These are phyloP conservation scores for Trifolium fragiferum DNA, from an alignment of 306 rosid genomes.

Conservation along the genomic window DNA sequence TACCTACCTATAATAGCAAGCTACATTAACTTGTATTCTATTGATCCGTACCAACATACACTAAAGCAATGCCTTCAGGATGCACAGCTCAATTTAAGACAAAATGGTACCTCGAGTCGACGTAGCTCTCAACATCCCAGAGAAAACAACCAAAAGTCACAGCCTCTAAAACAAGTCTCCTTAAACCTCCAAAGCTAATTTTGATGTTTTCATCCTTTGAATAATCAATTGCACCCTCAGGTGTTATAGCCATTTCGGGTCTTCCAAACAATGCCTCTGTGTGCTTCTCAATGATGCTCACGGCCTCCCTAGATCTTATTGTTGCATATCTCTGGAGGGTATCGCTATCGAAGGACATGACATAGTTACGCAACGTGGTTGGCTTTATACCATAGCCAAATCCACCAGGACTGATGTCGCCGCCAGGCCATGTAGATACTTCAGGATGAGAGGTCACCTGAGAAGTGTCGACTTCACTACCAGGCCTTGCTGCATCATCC, in stretches of 20 bases:
- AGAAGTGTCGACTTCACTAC: constrained; percentile 45
- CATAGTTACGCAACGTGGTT: constrained; percentile 75
- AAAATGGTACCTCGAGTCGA: constrained; percentile 90
- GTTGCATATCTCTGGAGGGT: constrained; percentile 85
- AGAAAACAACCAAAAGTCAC: constrained; percentile 93
- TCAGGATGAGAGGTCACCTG: constrained; percentile 66
- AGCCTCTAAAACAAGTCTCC: constrained; percentile 85
- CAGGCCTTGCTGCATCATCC: constrained; percentile 50
- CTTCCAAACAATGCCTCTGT: constrained; percentile 94
- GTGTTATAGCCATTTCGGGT: constrained; percentile 75
- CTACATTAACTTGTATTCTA: constrained; percentile 34
- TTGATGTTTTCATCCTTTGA: constrained; percentile 73
- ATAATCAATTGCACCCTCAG: constrained; percentile 71
- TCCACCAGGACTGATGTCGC: constrained; percentile 56
- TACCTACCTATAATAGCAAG: constrained; percentile 17
- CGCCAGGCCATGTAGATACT: constrained; percentile 61
- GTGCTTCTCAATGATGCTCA: constrained; percentile 91
- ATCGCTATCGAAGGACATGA: constrained; percentile 87
- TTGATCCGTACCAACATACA: constrained; percentile 32
- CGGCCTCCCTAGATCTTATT: constrained; percentile 88
- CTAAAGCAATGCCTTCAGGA: constrained; percentile 32
- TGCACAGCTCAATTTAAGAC: constrained; percentile 57
- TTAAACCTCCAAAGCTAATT: constrained; percentile 87
- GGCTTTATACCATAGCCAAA: constrained; percentile 61
- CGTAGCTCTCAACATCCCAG: constrained; percentile 95